Conservation (phyloP, 1,139 yeast genomes). For the Hyphopichia pseudoburtonii region DNA sequence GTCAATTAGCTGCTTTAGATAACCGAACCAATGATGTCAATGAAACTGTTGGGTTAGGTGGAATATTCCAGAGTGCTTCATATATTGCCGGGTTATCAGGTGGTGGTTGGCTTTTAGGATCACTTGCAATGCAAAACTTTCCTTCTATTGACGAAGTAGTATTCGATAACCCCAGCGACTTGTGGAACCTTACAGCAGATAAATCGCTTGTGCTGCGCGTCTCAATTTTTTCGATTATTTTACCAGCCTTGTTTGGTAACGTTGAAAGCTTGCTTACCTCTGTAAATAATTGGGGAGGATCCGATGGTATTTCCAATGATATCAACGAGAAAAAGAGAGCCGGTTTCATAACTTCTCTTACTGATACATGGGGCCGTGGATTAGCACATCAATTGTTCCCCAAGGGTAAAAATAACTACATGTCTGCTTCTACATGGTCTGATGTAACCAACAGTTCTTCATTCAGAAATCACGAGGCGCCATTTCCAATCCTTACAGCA, state of each 20-base stretch:
- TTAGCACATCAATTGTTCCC: constrained; percentile 40
- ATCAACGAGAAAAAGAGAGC: constrained; percentile 30
- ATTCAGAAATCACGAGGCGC: constrained; percentile 37
- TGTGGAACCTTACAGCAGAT: constrained; percentile 37
- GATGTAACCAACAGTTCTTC: constrained; percentile 27
- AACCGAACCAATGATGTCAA: constrained; percentile 61
- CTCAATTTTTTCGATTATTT: constrained; percentile 19
- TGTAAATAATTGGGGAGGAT: constrained; percentile 23
- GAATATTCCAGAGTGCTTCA: constrained; percentile 37
- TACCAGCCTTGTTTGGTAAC: constrained; percentile 22
- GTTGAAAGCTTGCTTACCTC: constrained; percentile 28
- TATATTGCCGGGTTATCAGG: constrained; percentile 43
- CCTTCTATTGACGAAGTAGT: constrained; percentile 36
- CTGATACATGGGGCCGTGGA: constrained; percentile 42
- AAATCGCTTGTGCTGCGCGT: constrained; percentile 29
- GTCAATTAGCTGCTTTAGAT: constrained; percentile 78
- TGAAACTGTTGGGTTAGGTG: constrained; percentile 40
- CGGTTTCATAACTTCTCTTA: constrained; percentile 29
- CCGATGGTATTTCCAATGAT: constrained; percentile 29
- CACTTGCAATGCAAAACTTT: constrained; percentile 34
- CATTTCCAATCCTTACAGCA: constrained; percentile 39
- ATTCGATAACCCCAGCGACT: constrained; percentile 25
- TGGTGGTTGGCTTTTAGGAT: constrained; percentile 39
- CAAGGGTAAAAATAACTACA: constrained; percentile 21
- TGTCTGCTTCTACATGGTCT: constrained; percentile 30